These are phyloP conservation scores for Starmerella potacharoeniae DNA, from an alignment of 805 yeast species.

Conservation along the genomic window DNA sequence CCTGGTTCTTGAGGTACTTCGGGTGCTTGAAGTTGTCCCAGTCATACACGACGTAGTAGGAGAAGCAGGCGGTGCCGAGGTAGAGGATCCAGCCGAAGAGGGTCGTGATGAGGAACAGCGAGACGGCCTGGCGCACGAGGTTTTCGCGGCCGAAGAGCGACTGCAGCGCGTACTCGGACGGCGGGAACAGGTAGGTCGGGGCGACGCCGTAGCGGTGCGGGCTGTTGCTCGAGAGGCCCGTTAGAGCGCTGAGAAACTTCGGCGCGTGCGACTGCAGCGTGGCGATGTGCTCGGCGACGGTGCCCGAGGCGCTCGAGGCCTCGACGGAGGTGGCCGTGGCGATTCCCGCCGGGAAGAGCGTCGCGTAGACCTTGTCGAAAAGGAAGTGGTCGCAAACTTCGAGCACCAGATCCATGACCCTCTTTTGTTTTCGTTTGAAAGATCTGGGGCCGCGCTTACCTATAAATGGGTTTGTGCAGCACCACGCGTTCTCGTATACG, in stretches of 20 bases:
- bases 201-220: slow-evolving; percentile 22
- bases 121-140: slow-evolving; percentile 54
- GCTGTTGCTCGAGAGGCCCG: slow-evolving; percentile 8
- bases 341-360: slow-evolving; percentile 39
- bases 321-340: slow-evolving; percentile 7
- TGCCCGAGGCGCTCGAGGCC: slow-evolving; percentile 10
- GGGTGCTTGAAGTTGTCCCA: slow-evolving; percentile 90
- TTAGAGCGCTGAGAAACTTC: not conserved
- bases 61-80: slow-evolving; percentile 59
- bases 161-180: slow-evolving; percentile 45
- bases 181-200: slow-evolving; percentile 47
- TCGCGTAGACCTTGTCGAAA: slow-evolving; percentile 67
- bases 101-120: slow-evolving; percentile 58
- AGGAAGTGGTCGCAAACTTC: slow-evolving; percentile 65
- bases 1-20: slow-evolving; percentile 86
- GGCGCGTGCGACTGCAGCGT: slow-evolving; percentile 7
- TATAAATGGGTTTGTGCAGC: not conserved
- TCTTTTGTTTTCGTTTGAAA: not conserved
- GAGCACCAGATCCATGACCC: slow-evolving; percentile 75
- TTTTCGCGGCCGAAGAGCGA: slow-evolving; percentile 66
- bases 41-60: slow-evolving; percentile 73
- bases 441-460: not conserved
- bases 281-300: slow-evolving; percentile 9
- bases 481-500: slow-evolving; percentile 3
- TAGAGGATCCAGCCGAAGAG: slow-evolving; percentile 83